A percentile compares a stretch with the other conserved stretches of the same genome.
These are phyloP conservation scores for Thamnidium elegans DNA, from an alignment of 192 early-diverging fungal species.

Conservation along the genomic window DNA sequence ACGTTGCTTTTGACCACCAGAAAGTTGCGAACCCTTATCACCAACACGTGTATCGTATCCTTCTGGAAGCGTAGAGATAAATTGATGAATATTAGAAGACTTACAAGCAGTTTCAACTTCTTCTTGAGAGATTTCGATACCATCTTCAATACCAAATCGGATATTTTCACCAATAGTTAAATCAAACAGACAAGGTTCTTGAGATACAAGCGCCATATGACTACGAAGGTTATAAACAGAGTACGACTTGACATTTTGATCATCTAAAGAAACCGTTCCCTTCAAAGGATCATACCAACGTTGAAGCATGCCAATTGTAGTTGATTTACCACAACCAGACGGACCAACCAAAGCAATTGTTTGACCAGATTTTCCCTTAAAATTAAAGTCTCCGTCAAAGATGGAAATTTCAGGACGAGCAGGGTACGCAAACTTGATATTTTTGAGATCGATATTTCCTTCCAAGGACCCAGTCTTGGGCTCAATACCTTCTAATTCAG, in stretches of 20 bases:
- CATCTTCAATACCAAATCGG: constrained; percentile 57
- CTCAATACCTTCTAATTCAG: constrained; percentile 39
- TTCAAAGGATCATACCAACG: constrained; percentile 74
- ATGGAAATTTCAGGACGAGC: constrained; percentile 58
- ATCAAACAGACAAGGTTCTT: constrained; percentile 92
- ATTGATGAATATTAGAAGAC: constrained; percentile 62
- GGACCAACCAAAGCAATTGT: constrained; percentile 87
- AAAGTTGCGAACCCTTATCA: constrained; percentile 59
- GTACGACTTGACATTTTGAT: constrained; percentile 57
- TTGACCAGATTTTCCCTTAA: constrained; percentile 60
- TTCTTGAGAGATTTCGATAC: constrained; percentile 39
- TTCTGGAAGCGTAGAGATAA: constrained; percentile 54
- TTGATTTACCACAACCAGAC: constrained; percentile 84
- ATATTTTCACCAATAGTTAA: constrained; percentile 89
- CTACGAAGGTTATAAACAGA: constrained; percentile 64
- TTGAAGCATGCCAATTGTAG: constrained; percentile 61
- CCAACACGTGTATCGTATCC: constrained; percentile 68
- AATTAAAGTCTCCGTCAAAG: constrained; percentile 28
- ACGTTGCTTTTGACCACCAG: constrained; percentile 75
- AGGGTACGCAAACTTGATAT: constrained; percentile 63
- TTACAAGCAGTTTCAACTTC: constrained; percentile 57
- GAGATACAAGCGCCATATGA: constrained; percentile 84
- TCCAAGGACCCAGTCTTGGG: constrained; percentile 16
- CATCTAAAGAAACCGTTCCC: constrained; percentile 64
- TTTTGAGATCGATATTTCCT: constrained; percentile 40